Conservation (phyloP, 1,284 basidiomycete species). For the Fomitopsis pinicola region DNA sequence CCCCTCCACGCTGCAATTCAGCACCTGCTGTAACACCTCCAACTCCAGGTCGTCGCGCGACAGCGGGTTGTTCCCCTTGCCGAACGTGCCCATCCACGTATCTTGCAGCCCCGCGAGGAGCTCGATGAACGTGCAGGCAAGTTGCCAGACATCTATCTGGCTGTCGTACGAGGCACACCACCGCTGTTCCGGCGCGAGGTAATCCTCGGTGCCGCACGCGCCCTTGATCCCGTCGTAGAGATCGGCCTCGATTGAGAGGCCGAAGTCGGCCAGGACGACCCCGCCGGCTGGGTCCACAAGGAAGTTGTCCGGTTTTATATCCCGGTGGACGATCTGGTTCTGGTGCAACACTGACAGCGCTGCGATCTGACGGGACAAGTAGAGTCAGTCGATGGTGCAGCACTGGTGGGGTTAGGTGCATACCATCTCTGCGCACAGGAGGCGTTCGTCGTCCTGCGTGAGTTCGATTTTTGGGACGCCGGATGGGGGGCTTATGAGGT, state of each 20-base stretch:
- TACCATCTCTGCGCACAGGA: slow-evolving; percentile 15
- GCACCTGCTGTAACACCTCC: no score
- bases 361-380: slow-evolving; percentile 11
- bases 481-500: no score
- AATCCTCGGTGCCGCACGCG: slow-evolving; percentile 17
- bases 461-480: no score
- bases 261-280: slow-evolving; percentile 19
- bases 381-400: background rate
- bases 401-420: background rate
- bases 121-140: no score
- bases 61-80: no score
- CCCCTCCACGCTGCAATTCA: no score
- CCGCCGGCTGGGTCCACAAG: slow-evolving; percentile 17
- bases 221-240: slow-evolving; percentile 20
- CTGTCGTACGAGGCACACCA: background rate
- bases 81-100: no score
- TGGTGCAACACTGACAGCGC: slow-evolving; percentile 15
- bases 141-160: no score
- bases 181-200: slow-evolving; percentile 17
- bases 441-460: background rate
- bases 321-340: slow-evolving; percentile 16
- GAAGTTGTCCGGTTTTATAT: slow-evolving; percentile 25
- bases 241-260: slow-evolving; percentile 30
- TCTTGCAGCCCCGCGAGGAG: no score
- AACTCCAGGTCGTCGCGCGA: no score